Evolutionary conservation across 805 yeast genomes (phyloP).

Genomic region (Lipomyces oligophaga): DNA sequence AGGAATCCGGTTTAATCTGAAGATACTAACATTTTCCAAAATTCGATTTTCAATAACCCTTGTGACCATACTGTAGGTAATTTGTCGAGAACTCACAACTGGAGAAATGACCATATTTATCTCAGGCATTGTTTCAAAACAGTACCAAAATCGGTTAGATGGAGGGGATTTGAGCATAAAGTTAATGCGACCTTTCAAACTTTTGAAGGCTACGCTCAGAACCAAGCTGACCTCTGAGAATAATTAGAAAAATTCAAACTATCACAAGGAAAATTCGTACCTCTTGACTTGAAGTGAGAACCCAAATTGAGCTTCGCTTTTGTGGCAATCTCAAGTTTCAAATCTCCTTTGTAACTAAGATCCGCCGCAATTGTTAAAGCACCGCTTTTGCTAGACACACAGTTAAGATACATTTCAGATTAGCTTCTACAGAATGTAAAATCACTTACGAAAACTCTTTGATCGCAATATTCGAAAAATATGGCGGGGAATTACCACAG

Average conservation of each 20-base stretch:
- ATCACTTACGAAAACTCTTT: constrained; percentile 48
- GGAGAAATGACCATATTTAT: constrained; percentile 61
- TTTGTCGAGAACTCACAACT: constrained; percentile 76
- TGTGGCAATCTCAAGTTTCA: constrained; percentile 74
- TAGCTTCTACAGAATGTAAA: not conserved
- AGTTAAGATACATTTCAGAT: not conserved
- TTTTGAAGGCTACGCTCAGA: constrained; percentile 62
- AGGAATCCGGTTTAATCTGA: not conserved
- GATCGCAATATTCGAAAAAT: constrained; percentile 67
- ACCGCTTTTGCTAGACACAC: constrained; percentile 59
- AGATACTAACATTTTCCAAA: constrained; percentile 60
- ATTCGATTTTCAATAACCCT: constrained; percentile 73
- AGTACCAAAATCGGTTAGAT: constrained; percentile 84
- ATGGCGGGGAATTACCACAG: constrained; percentile 79
- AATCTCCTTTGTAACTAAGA: constrained; percentile 69
- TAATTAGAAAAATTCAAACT: not conserved
- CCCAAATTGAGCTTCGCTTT: constrained; percentile 74
- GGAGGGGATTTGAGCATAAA: constrained; percentile 84
- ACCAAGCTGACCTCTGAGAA: constrained; percentile 62
- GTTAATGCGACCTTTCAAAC: constrained; percentile 68
- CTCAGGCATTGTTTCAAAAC: constrained; percentile 71
- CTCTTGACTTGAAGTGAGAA: constrained; percentile 59
- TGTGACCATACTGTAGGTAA: constrained; percentile 74
- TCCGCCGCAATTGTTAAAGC: constrained; percentile 57
- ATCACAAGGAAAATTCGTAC: not conserved